Base-by-base conservation (phyloP, 192 early-diverging fungal species). In the Gigaspora rosea region DNA sequence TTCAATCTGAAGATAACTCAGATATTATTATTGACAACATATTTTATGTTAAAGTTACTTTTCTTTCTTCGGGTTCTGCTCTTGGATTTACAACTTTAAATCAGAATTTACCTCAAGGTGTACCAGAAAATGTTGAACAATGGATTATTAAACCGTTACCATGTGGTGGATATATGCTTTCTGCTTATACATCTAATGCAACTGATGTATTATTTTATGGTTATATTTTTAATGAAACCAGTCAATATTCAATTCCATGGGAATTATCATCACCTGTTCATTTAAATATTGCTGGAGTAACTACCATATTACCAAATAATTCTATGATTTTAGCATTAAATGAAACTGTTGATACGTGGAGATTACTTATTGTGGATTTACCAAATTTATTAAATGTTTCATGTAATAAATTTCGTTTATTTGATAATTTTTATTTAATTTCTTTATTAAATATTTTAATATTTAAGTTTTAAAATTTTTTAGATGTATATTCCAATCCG, bases 11-110 rank as follows among this genome's bases (percentile, higher is more conserved):
- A n/a, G 15, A 33, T 33, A 12, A 15, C 22, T 3, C 4, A 41
- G 7, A 41, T 41, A 41, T 41, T 2, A 6, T 41, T 7, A 41
- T 2, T 6, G 7, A 41, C 2, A 41, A 41, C 41, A 41, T 41
- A 41, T 62, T 62, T 62, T 62, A 62, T 33, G 10, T 62, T 33
- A 62, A 33, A 15, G 12, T 62, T 62, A 62, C 22, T 62, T 62
- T 62, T 20, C 33, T 62, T 33, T 62, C 61, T 62, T 62, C 61
- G 11, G 61, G 61, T 33, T 35, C 61, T 15, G 61, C 15, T 62
- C 4, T 15, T 3, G 13, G 12, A 11, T 62, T 62, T 62, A 15
- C 11, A 35, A 32, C 22, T 62, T 4, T 62, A 1, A 62, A 62
- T 62, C 27, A 32, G 0, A 6, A 15, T 13, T n/a, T 62, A 33